Percentiles rank a stretch among this genome's conserved stretches.
Conservation (phyloP, 345 rosid species). For the Pugionium dolabratum region DNA sequence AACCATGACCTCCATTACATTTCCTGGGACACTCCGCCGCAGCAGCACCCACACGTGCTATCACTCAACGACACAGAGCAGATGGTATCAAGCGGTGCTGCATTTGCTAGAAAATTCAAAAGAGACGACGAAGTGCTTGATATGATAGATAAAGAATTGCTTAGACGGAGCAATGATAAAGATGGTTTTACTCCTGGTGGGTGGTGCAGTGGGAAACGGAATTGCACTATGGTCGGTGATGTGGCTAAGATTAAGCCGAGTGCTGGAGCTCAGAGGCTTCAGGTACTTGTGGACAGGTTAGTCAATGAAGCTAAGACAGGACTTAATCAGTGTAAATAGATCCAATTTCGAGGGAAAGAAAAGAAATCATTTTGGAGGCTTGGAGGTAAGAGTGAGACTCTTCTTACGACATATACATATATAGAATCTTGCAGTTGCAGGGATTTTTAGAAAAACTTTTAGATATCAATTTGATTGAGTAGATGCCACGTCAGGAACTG, state of each 20-base stretch:
- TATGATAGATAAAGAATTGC: constrained; percentile 69
- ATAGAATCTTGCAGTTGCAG: constrained; percentile 31
- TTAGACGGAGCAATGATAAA: constrained; percentile 47
- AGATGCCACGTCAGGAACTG: constrained; percentile 18
- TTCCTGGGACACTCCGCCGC: constrained; percentile 93
- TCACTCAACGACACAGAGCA: constrained; percentile 63
- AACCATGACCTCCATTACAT: constrained; percentile 96
- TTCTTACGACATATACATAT: constrained; percentile 21
- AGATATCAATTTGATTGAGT: constrained; percentile 25
- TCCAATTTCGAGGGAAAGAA: neutral
- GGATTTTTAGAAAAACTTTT: constrained; percentile 30
- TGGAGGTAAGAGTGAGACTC: constrained; percentile 17
- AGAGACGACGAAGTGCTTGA: constrained; percentile 60
- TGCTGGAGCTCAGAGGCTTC: constrained; percentile 72
- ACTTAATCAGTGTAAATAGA: constrained; percentile 74
- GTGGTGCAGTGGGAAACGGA: constrained; percentile 81
- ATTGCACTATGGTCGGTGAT: constrained; percentile 71
- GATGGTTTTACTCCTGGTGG: constrained; percentile 88
- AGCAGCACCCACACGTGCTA: constrained; percentile 85
- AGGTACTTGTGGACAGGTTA: constrained; percentile 58
- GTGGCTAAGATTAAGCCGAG: constrained; percentile 66
- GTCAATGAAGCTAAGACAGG: constrained; percentile 48
- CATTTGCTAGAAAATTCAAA: constrained; percentile 86
- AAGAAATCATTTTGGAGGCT: neutral
- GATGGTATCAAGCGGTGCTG: constrained; percentile 79